phyloP scores from a whole-genome alignment of 345 rosid species.

The Rhizophora apiculata region DNA sequence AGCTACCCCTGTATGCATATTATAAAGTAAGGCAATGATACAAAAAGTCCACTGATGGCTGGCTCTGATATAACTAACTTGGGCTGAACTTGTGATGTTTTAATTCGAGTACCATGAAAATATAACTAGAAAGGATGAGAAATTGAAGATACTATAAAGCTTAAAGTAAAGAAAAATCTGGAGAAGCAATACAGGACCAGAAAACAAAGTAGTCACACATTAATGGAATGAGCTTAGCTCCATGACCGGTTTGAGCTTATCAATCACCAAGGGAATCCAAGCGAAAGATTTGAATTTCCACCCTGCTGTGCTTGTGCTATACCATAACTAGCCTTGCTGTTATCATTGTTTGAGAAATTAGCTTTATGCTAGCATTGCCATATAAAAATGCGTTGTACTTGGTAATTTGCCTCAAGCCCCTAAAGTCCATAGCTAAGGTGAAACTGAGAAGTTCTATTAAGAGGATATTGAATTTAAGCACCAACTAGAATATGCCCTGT shows the following conservation, averaged over 20 bases:
- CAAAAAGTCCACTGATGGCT: too few species aligned
- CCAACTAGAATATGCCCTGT: background rate
- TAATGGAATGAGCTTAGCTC: background rate
- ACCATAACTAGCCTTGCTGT: background rate
- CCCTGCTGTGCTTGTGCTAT: background rate
- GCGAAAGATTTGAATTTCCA: background rate
- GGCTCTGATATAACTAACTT: too few species aligned
- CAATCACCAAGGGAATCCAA: background rate
- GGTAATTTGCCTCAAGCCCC: slow-evolving; percentile 1
- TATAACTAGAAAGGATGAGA: too few species aligned
- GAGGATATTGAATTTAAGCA: background rate
- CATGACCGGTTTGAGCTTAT: background rate
- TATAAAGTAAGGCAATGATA: too few species aligned
- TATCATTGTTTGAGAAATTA: background rate
- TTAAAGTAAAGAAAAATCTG: background rate
- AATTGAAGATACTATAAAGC: background rate
- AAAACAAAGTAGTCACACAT: background rate
- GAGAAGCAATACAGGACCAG: background rate
- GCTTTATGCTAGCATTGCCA: background rate
- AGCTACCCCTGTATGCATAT: too few species aligned
- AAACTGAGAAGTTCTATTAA: background rate
- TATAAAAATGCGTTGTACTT: background rate
- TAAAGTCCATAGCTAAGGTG: background rate
- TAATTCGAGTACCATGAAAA: too few species aligned
- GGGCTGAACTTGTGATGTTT: too few species aligned